Evolutionary conservation across 768 basidiomycete genomes (phyloP).

Genomic region (Boletus sp.): DNA sequence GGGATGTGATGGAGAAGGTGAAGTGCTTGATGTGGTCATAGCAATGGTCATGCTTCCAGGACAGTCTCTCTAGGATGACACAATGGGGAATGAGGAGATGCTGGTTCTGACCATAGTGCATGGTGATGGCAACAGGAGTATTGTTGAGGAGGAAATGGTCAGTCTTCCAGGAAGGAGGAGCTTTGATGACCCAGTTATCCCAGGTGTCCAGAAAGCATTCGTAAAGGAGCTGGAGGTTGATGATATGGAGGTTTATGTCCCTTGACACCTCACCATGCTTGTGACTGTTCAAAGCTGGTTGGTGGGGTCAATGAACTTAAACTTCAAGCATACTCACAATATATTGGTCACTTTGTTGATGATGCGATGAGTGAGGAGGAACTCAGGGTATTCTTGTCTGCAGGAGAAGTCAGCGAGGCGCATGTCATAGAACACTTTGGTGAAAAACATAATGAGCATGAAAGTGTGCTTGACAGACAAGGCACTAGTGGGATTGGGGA

Average conservation of each 20-base stretch:
- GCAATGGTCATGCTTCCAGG: neutral
- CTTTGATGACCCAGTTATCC: neutral
- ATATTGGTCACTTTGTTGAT: neutral
- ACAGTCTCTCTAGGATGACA: neutral
- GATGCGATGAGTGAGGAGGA: neutral
- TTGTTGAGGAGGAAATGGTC: neutral
- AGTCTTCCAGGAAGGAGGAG: neutral
- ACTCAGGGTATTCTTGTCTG: neutral
- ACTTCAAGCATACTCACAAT: neutral
- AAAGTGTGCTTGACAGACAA: neutral
- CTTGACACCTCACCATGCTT: neutral
- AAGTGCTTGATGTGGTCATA: slow-evolving; percentile 1
- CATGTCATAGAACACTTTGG: neutral
- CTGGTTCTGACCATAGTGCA: slow-evolving; percentile 11
- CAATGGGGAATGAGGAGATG: neutral
- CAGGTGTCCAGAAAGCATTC: neutral
- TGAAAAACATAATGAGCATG: neutral
- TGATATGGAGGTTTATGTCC: neutral
- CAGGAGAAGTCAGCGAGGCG: neutral
- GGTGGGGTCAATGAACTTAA: neutral
- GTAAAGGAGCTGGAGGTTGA: neutral
- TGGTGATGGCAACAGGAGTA: neutral
- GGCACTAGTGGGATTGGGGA: neutral
- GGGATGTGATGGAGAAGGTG: neutral
- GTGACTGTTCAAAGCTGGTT: too few relatives aligned